Evolutionary conservation across 2,329 filamentous ascomycete genomes (phyloP), one percentile per base, ranked within the genome.

Genomic region (Leptographium lundbergii): DNA sequence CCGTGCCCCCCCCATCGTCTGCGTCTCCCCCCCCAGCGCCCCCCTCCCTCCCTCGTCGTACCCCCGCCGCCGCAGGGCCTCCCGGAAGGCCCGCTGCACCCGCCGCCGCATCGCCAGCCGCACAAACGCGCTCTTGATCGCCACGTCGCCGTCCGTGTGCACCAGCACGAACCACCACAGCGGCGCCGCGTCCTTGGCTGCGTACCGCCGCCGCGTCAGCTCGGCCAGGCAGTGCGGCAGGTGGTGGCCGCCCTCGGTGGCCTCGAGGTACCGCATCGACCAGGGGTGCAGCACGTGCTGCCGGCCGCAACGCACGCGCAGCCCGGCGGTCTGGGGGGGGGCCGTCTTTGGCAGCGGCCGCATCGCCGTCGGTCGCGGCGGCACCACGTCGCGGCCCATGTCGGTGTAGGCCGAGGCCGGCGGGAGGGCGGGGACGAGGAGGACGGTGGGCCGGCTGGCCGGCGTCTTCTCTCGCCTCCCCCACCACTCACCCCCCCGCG

Each of bases 191-290:
- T 59, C 53, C 64, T 67, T 66, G 34, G 59, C 60, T 7, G 68
- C 64, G 61, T 70, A 71, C 13, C 64, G 60, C 29, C 69, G 64
- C 27, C 70, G 61, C 22, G 68, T 47, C n/a, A 66, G 62, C 57
- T 66, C 66, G 6, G 64, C 57, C 45, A 67, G 64, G 10, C 47
- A 53, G 56, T 64, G 61, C 17, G 61, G 60, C 17, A 61, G 32
- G 32, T 34, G 32, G 32, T 34, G 32, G 32, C 6, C 27, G 57
- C 62, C n/a, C 47, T 39, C 17, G n/a, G 50, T 45, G 24, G 45
- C 52, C 42, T 67, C 68, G 48, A 73, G 63, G 59, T 67, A 70
- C 45, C 63, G 66, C 63, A 66, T 62, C 48, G 64, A 63, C 47
- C 58, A 61, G 6, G 55, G 52, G 24, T 66, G 60, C 50, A 73